Evolutionary conservation across 352 stramenopile genomes (phyloP).

Genomic region (Phytopythium mirpurense): DNA sequence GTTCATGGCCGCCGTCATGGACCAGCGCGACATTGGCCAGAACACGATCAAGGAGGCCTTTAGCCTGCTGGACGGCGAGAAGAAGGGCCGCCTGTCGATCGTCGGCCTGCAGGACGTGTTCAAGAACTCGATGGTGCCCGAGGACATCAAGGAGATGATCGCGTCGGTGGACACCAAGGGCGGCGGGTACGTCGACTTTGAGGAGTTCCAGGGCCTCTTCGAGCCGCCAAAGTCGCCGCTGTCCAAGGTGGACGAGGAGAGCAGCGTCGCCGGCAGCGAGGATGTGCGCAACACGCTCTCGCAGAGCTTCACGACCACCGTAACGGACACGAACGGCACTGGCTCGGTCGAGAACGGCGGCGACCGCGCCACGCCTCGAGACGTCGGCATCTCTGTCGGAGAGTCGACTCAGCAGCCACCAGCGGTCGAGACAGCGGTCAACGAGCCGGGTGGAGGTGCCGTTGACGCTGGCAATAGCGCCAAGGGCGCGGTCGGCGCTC

Average conservation of each 20-base stretch:
- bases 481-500: background rate
- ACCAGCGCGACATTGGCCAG: constrained; percentile 85
- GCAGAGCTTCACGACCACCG: constrained; percentile 1
- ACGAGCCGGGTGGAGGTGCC: background rate
- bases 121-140: constrained; percentile 80
- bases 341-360: background rate
- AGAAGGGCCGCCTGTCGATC: constrained; percentile 88
- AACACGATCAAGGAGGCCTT: constrained; percentile 92
- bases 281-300: constrained; percentile 3
- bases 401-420: background rate
- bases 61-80: constrained; percentile 85
- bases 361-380: background rate
- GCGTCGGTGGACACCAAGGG: constrained; percentile 78
- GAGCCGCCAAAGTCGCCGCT: constrained; percentile 25
- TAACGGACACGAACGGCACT: background rate
- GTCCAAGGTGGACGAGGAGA: constrained; percentile 33
- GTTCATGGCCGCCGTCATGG: constrained; percentile 93
- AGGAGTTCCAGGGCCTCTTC: constrained; percentile 87
- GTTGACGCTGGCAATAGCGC: background rate
- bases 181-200: constrained; percentile 82
- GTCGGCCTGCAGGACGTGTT: constrained; percentile 86
- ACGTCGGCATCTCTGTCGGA: background rate
- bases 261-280: constrained; percentile 5
- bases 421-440: background rate
- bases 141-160: constrained; percentile 90